Percentiles rank a stretch among this genome's conserved stretches.
Conservation (phyloP, 2,329 filamentous ascomycete genomes). For the Aspergillus candidus region DNA sequence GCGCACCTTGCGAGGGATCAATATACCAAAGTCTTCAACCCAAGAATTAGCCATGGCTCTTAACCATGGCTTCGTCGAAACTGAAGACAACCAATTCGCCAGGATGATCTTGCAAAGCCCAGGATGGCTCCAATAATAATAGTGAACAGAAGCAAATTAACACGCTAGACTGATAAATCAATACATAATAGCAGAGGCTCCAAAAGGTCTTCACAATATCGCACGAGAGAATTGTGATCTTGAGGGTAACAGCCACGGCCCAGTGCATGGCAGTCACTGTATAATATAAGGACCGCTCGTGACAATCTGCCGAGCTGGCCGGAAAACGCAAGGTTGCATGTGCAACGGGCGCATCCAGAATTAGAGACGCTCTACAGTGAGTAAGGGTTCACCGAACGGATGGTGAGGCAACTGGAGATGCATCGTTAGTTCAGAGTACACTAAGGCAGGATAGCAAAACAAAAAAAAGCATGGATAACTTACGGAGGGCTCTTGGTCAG, state of each 20-base stretch:
- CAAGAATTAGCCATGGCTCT: not conserved
- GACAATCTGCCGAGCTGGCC: conserved; percentile 9
- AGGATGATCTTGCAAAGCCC: conserved; percentile 6
- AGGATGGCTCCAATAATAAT: conserved; percentile 11
- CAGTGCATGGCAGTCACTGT: conserved; percentile 8
- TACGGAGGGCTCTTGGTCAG: conserved; percentile 98
- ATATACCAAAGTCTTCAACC: conserved; percentile 5
- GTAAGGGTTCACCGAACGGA: conserved; percentile 48
- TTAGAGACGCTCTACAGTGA: conserved; percentile 34
- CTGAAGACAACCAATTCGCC: conserved; percentile 5
- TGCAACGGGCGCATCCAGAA: conserved; percentile 4
- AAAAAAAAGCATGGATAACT: conserved; percentile 43
- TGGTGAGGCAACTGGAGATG: conserved; percentile 41
- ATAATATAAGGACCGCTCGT: conserved; percentile 8
- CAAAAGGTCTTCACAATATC: not conserved
- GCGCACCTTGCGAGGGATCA: conserved; percentile 4
- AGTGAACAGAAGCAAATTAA: conserved; percentile 11
- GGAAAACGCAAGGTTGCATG: conserved; percentile 8
- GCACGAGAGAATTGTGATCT: not conserved
- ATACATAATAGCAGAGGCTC: conserved; percentile 9
- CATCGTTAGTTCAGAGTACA: conserved; percentile 16
- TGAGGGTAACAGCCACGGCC: conserved; percentile 8
- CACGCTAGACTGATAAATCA: conserved; percentile 21
- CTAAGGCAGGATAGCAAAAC: not conserved
- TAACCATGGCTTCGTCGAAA: conserved; percentile 8